Evolutionary conservation across 2,329 filamentous ascomycete species (phyloP).

Genomic region (Dendrostoma leiphaemia): DNA sequence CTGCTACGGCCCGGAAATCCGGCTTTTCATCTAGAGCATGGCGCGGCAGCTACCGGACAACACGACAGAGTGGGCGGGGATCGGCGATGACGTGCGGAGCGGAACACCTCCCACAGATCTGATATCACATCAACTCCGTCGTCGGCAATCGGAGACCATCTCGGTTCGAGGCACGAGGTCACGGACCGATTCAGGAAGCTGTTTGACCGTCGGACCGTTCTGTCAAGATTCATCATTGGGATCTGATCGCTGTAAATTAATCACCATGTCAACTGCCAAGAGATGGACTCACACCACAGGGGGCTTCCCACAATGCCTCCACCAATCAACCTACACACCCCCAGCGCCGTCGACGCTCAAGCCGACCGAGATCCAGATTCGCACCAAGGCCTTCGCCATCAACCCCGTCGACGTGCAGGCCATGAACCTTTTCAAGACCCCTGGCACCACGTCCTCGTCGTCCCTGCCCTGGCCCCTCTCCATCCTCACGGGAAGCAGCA

Average conservation of each 20-base stretch:
- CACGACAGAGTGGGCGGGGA: not conserved
- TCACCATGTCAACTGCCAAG: not conserved
- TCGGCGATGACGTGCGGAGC: not conserved
- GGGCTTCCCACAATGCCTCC: conserved; percentile 7
- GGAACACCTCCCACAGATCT: not conserved
- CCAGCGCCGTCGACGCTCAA: not conserved
- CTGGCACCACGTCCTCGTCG: not conserved
- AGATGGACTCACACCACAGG: conserved; percentile 5
- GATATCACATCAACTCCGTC: too few species aligned
- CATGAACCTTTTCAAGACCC: conserved; percentile 13
- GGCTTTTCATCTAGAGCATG: not conserved
- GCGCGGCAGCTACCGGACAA: not conserved
- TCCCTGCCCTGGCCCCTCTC: conserved; percentile 3
- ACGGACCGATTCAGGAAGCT: too few species aligned
- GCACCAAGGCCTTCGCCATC: conserved; percentile 18
- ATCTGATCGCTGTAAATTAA: not conserved
- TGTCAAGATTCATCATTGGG: too few species aligned
- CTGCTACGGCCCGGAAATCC: not conserved
- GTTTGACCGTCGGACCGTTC: too few species aligned
- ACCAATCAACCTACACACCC: not conserved
- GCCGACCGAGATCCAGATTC: conserved; percentile 15
- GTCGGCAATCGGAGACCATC: too few species aligned
- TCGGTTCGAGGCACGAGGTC: not conserved
- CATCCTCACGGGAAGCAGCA: not conserved
- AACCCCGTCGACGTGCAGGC: conserved; percentile 22